Base-by-base conservation (phyloP, 2,329 filamentous ascomycete species). In the Curvularia eragrostidis region DNA sequence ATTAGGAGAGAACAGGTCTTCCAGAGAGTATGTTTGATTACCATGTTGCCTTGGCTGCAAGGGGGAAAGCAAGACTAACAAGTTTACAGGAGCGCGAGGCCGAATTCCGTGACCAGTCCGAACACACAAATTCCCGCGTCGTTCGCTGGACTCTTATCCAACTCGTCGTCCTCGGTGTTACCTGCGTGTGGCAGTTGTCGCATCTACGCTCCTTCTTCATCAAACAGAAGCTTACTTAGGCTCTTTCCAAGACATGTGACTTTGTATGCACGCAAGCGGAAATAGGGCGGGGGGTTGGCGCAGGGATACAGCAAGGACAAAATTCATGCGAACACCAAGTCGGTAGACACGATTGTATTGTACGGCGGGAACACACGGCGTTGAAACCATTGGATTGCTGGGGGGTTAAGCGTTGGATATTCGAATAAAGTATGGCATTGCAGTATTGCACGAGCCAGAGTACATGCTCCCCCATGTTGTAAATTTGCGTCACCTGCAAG, bases 181-280 rank as follows among this genome's bases (percentile, higher is more conserved):
- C 95, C 32, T 99, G 95, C 80, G 91, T 92, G 61, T 99, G 95
- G 95, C 95, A 99, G 79, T 84, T 99, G 46, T 96, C 93, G 52
- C 94, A 99, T 80, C 85, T 99, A 70, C 87, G 95, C 68, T 90
- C 91, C 46, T 99, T 99, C 86, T 99, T 99, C 83, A 99, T 99
- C 84, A 99, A 99, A 86, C 94, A 98, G 83, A 99, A 99, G 85
- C 88, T 99, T 77, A 98, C 95, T 59, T 99, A 87, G 79, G 49
- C 52, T 13, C 13, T 15, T 42, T 32, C 23, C 15, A 19, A 26
- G 21, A 26, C 9, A 38, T 23, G 28, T 34, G 13, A 4, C 21
- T 18, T 19, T 12, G 3, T 32, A 30, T 32, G 26, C 43, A 19
- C 28, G 28, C 12, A 32, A 32, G 28, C 5, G n/a, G n/a, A 13